Conservation (phyloP, 495 filamentous ascomycete species). For the Aspergillus saccharolyticus region DNA sequence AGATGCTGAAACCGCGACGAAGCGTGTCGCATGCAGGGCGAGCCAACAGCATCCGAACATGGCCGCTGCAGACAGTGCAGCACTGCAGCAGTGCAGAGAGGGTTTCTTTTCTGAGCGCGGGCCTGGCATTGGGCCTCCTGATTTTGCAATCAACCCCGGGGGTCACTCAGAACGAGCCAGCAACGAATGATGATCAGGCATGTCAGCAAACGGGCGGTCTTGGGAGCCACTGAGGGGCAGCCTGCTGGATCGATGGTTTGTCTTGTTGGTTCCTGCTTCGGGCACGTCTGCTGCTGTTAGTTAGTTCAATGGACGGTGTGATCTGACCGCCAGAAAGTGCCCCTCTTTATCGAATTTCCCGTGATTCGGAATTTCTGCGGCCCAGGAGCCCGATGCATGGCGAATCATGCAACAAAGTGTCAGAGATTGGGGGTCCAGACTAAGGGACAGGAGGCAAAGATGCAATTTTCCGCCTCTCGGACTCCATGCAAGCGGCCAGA, state of each 20-base stretch:
- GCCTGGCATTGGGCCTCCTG: background rate
- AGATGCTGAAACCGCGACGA: slow-evolving; percentile 10
- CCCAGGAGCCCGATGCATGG: background rate
- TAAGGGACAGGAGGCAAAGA: background rate
- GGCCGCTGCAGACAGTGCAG: background rate
- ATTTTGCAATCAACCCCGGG: background rate
- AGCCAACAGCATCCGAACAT: background rate
- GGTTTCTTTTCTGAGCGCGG: background rate
- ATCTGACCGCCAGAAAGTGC: slow-evolving; percentile 24
- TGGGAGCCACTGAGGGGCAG: slow-evolving; percentile 16
- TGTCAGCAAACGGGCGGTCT: slow-evolving; percentile 9
- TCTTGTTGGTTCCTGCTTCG: slow-evolving; percentile 21
- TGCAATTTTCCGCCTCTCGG: background rate
- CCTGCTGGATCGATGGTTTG: slow-evolving; percentile 15
- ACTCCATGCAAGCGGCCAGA: background rate
- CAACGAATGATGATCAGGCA: slow-evolving; percentile 14
- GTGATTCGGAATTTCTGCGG: slow-evolving; percentile 10
- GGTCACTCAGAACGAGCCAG: slow-evolving; percentile 13
- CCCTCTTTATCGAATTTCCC: slow-evolving; percentile 13
- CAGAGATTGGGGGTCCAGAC: background rate
- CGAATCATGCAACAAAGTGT: background rate
- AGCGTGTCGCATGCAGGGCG: background rate
- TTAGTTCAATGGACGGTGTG: slow-evolving; percentile 16
- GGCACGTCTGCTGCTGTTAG: slow-evolving; percentile 28
- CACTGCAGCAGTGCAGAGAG: too few species aligned